Conservation (phyloP, 495 filamentous ascomycete species). For the Cryomyces minteri region DNA sequence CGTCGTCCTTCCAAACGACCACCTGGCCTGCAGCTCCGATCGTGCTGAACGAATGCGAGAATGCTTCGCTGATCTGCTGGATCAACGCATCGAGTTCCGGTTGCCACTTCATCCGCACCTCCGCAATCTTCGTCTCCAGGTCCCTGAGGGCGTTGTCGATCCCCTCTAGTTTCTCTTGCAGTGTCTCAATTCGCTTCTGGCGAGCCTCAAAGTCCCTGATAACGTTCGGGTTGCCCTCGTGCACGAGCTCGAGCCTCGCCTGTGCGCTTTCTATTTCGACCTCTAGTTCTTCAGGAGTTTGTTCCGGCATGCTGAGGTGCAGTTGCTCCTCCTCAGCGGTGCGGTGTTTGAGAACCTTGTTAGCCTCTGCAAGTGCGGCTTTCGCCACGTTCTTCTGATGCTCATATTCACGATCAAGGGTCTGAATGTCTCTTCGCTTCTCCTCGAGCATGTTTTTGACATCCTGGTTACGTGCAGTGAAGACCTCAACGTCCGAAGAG, state of each 20-base stretch:
- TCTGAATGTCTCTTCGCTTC: conserved; percentile 21
- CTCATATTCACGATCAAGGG: not conserved
- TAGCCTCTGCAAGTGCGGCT: conserved; percentile 14
- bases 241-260: conserved; percentile 57
- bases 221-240: conserved; percentile 59
- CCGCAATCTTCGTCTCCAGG: conserved; percentile 35
- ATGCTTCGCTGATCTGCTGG: conserved; percentile 68
- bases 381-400: conserved; percentile 9
- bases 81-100: conserved; percentile 65
- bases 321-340: conserved; percentile 17
- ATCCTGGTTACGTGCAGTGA: conserved; percentile 41
- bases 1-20: conserved; percentile 53
- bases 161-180: conserved; percentile 28
- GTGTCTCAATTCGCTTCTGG: conserved; percentile 32
- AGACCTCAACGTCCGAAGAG: conserved; percentile 47
- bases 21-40: conserved; percentile 96
- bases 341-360: conserved; percentile 9
- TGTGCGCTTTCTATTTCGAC: conserved; percentile 55
- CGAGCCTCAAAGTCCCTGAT: conserved; percentile 66
- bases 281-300: conserved; percentile 45
- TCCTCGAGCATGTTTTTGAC: conserved; percentile 34
- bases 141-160: conserved; percentile 28
- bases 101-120: conserved; percentile 53
- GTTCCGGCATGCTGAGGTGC: conserved; percentile 15
- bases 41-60: conserved; percentile 74